phyloP scores from a whole-genome alignment of 352 stramenopile genomes.

The Hyaloperonospora brassicae region DNA sequence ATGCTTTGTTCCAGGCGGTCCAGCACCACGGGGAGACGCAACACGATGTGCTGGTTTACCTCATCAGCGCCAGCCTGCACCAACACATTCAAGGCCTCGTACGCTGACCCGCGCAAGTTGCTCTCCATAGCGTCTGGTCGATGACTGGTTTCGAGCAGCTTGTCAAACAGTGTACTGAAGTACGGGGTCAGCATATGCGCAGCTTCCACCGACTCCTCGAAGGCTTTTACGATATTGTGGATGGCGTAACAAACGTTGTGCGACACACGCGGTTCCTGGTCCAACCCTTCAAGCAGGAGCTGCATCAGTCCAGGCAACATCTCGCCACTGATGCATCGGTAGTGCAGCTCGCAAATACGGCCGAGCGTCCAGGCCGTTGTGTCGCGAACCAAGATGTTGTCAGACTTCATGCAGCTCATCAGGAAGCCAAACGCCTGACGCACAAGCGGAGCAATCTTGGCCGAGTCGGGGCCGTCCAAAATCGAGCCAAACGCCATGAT shows the following conservation, averaged over 20 bases:
- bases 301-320: slow-evolving; percentile 86
- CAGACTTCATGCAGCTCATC: slow-evolving; percentile 87
- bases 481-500: slow-evolving; percentile 97
- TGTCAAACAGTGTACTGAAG: slow-evolving; percentile 86
- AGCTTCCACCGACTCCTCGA: slow-evolving; percentile 69
- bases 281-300: slow-evolving; percentile 75
- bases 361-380: slow-evolving; percentile 94
- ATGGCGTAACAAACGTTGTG: slow-evolving; percentile 94
- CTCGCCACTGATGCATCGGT: slow-evolving; percentile 82
- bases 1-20: slow-evolving; percentile 74
- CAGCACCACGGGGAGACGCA: slow-evolving; percentile 65
- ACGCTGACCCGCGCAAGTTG: slow-evolving; percentile 88
- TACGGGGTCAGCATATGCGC: slow-evolving; percentile 89
- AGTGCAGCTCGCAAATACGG: slow-evolving; percentile 93
- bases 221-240: slow-evolving; percentile 93
- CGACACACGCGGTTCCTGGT: slow-evolving; percentile 87
- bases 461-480: slow-evolving; percentile 87
- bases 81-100: slow-evolving; percentile 91
- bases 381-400: slow-evolving; percentile 90
- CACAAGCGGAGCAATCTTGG: slow-evolving; percentile 88
- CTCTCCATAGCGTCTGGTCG: slow-evolving; percentile 82
- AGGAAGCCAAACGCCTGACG: slow-evolving; percentile 90
- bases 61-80: slow-evolving; percentile 81
- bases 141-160: slow-evolving; percentile 88
- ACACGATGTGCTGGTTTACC: slow-evolving; percentile 72